Evolutionary conservation across 139 green algal species (phyloP).

Genomic region (Deuterostichococcus epilithicus): DNA sequence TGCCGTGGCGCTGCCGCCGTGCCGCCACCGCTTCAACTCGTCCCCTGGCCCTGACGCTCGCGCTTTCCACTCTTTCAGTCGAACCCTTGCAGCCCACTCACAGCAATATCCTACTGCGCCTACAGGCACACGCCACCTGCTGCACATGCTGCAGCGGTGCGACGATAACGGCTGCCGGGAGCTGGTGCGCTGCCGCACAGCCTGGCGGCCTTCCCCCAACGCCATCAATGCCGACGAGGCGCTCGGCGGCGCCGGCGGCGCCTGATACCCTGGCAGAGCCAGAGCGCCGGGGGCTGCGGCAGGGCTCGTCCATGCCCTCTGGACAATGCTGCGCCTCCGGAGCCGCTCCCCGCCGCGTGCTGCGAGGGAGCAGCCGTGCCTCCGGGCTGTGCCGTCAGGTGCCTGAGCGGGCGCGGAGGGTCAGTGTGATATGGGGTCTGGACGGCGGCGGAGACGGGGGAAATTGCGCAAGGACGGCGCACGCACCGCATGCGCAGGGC

Average conservation of each 20-base stretch:
- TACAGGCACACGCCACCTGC: slow-evolving; percentile 10
- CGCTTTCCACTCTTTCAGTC: neutral
- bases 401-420: too few species aligned
- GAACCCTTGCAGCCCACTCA: neutral
- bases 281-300: too few species aligned
- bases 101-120: neutral
- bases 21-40: neutral
- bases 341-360: too few species aligned
- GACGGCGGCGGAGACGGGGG: too few species aligned
- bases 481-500: too few species aligned
- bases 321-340: too few species aligned
- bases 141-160: slow-evolving; percentile 55
- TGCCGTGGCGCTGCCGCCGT: neutral
- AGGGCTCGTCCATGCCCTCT: too few species aligned
- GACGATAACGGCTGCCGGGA: slow-evolving; percentile 47
- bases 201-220: slow-evolving; percentile 41
- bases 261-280: too few species aligned
- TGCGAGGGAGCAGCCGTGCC: too few species aligned
- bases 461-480: too few species aligned
- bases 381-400: too few species aligned
- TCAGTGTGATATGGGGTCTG: too few species aligned
- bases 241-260: neutral
- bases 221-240: neutral
- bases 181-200: slow-evolving; percentile 68
- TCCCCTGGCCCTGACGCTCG: neutral